A percentile compares a stretch with the other conserved stretches of the same genome.
Conservation (phyloP, 148 eudicot genomes). For the Arctostaphylos glauca region DNA sequence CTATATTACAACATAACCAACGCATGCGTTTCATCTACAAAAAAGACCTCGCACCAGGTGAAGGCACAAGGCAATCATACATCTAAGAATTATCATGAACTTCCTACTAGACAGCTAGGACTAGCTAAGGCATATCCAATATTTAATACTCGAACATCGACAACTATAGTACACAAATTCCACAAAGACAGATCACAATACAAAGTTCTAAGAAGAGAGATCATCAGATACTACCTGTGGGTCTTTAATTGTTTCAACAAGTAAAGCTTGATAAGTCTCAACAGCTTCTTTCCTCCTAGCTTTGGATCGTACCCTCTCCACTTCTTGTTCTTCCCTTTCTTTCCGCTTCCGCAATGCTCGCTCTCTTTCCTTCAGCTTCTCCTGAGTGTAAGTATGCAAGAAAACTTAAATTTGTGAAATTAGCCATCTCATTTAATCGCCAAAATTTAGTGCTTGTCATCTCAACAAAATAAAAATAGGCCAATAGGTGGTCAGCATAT, state of each 20-base stretch:
- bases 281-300: constrained; percentile 91
- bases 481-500: constrained; percentile 5
- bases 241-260: constrained; percentile 90
- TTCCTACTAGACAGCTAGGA: neutral
- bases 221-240: constrained; percentile 50
- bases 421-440: neutral
- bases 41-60: neutral
- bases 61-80: neutral
- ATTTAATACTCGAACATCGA: constrained; percentile 10
- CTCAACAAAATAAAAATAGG: neutral
- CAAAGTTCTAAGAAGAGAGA: neutral
- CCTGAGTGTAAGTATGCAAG: constrained; percentile 36
- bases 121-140: neutral
- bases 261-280: constrained; percentile 88
- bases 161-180: neutral
- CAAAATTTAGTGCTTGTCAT: neutral
- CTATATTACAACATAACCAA: neutral
- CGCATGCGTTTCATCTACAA: neutral
- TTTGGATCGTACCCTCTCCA: constrained; percentile 86
- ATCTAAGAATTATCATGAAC: neutral
- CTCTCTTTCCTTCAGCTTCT: constrained; percentile 89
- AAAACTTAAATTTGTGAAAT: neutral
- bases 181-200: neutral
- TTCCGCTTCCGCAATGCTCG: constrained; percentile 81
- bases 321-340: constrained; percentile 97